A percentile compares a stretch with the other conserved stretches of the same genome.
phyloP scores from a whole-genome alignment of 2,329 filamentous ascomycete genomes.

The Cordyceps militaris region DNA sequence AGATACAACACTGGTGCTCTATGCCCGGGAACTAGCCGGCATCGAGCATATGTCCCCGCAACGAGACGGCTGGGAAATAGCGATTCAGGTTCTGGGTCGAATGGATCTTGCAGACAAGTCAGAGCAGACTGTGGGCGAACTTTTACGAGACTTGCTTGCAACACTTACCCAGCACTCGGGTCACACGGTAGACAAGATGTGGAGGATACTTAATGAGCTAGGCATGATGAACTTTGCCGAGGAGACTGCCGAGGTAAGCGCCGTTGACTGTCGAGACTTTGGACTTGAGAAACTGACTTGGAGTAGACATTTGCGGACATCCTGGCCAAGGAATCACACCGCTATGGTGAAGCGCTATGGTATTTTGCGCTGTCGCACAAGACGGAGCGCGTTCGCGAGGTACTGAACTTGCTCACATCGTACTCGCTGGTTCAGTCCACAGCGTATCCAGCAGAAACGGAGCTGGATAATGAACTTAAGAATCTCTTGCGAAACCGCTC shows the following conservation, averaged over 20 bases:
- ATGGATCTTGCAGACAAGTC: conserved; percentile 67
- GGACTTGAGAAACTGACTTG: conserved; percentile 20
- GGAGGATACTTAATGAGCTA: conserved; percentile 68
- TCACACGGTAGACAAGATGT: conserved; percentile 71
- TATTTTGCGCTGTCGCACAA: conserved; percentile 86
- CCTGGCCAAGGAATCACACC: conserved; percentile 62
- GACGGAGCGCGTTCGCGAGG: conserved; percentile 70
- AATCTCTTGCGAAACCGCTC: conserved; percentile 66
- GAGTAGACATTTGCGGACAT: conserved; percentile 73
- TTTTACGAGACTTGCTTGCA: conserved; percentile 61
- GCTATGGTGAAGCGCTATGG: conserved; percentile 79
- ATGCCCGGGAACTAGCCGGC: conserved; percentile 61
- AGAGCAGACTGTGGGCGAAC: conserved; percentile 64
- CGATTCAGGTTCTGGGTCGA: conserved; percentile 73
- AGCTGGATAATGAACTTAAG: conserved; percentile 67
- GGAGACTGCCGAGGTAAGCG: conserved; percentile 70
- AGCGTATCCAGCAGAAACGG: conserved; percentile 63
- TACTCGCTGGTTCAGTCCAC: conserved; percentile 81
- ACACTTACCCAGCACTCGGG: conserved; percentile 58
- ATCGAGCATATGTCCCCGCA: conserved; percentile 41
- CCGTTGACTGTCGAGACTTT: not conserved
- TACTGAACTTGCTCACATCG: conserved; percentile 79
- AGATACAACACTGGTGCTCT: conserved; percentile 70
- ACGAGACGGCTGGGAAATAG: conserved; percentile 81
- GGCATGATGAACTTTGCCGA: conserved; percentile 73